phyloP scores from a whole-genome alignment of 352 stramenopile species.

The Globisporangium canariense region DNA sequence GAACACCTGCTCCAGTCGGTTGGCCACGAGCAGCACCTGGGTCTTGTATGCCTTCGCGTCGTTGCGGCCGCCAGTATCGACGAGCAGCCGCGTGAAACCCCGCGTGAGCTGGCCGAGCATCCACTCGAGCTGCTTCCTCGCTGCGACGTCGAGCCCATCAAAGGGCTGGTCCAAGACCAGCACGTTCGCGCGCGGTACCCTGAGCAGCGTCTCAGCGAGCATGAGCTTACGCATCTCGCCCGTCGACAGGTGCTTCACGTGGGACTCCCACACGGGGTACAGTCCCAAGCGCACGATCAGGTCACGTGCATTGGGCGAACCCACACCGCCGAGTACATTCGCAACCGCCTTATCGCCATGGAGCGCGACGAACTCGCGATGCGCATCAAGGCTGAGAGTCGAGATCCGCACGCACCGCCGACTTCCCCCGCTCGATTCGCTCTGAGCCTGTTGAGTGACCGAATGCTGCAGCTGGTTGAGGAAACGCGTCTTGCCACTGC shows the following conservation, averaged over 20 bases:
- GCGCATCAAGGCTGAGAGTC: conserved; percentile 82
- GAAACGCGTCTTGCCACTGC: conserved; percentile 64
- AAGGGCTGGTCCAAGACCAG: conserved; percentile 92
- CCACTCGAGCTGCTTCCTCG: conserved; percentile 71
- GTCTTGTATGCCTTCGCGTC: conserved; percentile 82
- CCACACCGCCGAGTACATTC: conserved; percentile 66
- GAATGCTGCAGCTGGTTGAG: conserved; percentile 38
- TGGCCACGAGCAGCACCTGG: conserved; percentile 86
- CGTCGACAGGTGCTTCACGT: conserved; percentile 85
- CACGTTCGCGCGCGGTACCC: conserved; percentile 62
- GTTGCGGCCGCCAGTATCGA: conserved; percentile 84
- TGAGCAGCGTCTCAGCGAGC: conserved; percentile 79
- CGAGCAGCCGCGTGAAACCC: conserved; percentile 87
- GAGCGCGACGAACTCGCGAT: conserved; percentile 69
- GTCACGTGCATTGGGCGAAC: conserved; percentile 73
- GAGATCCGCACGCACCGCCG: conserved; percentile 28
- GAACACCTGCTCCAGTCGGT: conserved; percentile 87
- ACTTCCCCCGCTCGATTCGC: background rate
- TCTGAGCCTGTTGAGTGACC: background rate
- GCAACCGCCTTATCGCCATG: conserved; percentile 54
- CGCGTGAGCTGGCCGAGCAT: conserved; percentile 81
- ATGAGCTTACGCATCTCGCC: conserved; percentile 92
- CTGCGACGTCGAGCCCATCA: conserved; percentile 89
- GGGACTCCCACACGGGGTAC: conserved; percentile 84
- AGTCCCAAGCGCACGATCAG: conserved; percentile 91